These are phyloP conservation scores for Mucor lusitanicus DNA, from an alignment of 371 early-diverging fungal genomes.

Conservation along the genomic window DNA sequence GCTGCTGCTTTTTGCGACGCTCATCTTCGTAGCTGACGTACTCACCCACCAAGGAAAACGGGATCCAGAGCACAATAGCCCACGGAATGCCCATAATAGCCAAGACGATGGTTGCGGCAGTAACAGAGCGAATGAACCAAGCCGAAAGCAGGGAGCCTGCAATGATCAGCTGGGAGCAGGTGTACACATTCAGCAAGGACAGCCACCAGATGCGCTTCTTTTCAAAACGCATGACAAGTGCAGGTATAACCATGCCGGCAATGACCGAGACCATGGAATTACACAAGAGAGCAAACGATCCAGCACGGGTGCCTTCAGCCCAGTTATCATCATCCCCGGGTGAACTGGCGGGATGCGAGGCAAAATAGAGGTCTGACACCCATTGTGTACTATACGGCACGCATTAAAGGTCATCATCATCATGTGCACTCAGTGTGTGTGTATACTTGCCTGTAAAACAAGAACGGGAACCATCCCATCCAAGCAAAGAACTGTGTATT, in stretches of 20 bases:
- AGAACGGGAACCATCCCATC: slow-evolving; percentile 84
- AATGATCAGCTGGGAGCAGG: slow-evolving; percentile 58
- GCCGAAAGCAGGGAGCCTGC: slow-evolving; percentile 59
- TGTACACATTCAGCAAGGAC: slow-evolving; percentile 60
- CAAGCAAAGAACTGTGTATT: slow-evolving; percentile 80
- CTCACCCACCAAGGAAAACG: slow-evolving; percentile 79
- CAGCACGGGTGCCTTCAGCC: slow-evolving; percentile 63
- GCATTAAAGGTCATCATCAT: neutral
- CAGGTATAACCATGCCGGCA: slow-evolving; percentile 61
- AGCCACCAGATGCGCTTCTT: slow-evolving; percentile 25
- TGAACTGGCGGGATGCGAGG: slow-evolving; percentile 28
- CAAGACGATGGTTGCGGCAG: slow-evolving; percentile 59
- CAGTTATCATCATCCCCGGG: slow-evolving; percentile 32
- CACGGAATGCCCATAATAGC: slow-evolving; percentile 73
- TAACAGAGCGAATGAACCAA: slow-evolving; percentile 51
- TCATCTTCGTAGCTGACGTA: slow-evolving; percentile 57
- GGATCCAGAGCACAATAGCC: slow-evolving; percentile 80
- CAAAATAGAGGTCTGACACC: slow-evolving; percentile 60
- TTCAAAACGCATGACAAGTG: slow-evolving; percentile 36
- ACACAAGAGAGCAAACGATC: slow-evolving; percentile 72
- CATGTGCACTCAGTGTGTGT: too few relatives aligned
- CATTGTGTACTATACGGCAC: slow-evolving; percentile 46
- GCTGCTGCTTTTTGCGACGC: slow-evolving; percentile 11
- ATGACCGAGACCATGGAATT: slow-evolving; percentile 67
- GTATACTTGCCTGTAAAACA: slow-evolving; percentile 51